phyloP scores from a whole-genome alignment of 1,284 basidiomycete genomes.

The Sporisorium scitamineum region DNA sequence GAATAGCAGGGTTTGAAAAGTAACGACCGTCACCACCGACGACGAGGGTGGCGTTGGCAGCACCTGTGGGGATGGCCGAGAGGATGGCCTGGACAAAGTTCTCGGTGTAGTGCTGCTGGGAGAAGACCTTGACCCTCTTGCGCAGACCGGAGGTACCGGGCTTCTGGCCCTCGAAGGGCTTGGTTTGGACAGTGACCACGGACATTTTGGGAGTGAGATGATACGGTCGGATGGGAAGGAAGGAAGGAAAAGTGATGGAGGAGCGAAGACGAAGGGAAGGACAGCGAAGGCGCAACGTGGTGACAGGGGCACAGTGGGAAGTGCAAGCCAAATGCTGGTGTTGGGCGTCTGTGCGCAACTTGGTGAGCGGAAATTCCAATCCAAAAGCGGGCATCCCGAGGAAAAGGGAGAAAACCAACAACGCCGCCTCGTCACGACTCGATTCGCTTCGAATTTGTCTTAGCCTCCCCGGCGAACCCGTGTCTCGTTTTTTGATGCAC shows the following conservation, averaged over 20 bases:
- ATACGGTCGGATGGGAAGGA: neutral
- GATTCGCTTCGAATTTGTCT: neutral
- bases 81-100: conserved; percentile 98
- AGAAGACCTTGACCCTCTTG: conserved; percentile 69
- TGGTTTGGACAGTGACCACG: conserved; percentile 61
- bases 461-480: neutral
- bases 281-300: neutral
- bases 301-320: neutral
- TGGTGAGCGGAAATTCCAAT: neutral
- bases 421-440: neutral
- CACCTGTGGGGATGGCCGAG: conserved; percentile 84
- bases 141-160: conserved; percentile 68
- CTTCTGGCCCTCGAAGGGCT: conserved; percentile 69
- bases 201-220: conserved; percentile 46
- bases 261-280: neutral
- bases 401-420: neutral
- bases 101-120: conserved; percentile 90
- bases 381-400: neutral
- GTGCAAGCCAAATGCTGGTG: neutral
- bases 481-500: neutral
- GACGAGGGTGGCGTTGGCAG: conserved; percentile 81
- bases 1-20: conserved; percentile 88
- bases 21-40: conserved; percentile 97
- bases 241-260: neutral
- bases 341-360: neutral